Evolutionary conservation across 2,329 filamentous ascomycete species (phyloP).

Genomic region (Paraphaeosphaeria minitans): DNA sequence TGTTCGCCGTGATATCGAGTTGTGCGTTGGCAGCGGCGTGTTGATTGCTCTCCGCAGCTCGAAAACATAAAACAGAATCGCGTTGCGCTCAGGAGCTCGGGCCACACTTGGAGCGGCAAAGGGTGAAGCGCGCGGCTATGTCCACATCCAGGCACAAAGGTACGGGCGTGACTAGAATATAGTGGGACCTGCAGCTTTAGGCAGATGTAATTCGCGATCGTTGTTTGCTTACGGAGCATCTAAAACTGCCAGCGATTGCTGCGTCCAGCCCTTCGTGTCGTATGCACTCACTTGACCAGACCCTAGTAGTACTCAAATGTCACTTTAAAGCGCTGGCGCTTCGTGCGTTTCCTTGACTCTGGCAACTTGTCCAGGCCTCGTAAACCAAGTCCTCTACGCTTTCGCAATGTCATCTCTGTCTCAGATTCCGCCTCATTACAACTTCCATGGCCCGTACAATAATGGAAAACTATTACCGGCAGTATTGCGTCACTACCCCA

Average conservation of each 20-base stretch:
- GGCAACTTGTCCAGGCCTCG: background rate
- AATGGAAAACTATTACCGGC: background rate
- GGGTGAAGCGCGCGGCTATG: slow-evolving; percentile 20
- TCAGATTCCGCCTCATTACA: background rate
- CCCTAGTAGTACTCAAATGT: background rate
- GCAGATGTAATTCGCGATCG: slow-evolving; percentile 1
- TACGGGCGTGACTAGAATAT: background rate
- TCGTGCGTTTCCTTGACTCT: background rate
- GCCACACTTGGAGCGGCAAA: slow-evolving; percentile 2
- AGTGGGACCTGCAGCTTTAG: background rate
- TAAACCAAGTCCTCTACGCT: background rate
- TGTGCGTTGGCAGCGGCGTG: slow-evolving; percentile 23
- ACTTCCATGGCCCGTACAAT: background rate
- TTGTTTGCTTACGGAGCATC: background rate
- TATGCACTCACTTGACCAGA: slow-evolving; percentile 7
- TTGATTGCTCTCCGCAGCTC: slow-evolving; percentile 28
- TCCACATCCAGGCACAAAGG: background rate
- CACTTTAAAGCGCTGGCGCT: background rate
- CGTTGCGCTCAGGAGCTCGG: slow-evolving; percentile 26
- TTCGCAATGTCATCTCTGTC: background rate
- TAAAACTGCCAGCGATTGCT: background rate
- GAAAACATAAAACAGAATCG: slow-evolving; percentile 34
- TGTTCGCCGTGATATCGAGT: slow-evolving; percentile 27
- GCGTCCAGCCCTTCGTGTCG: background rate
- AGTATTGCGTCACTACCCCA: background rate